Evolutionary conservation across 2,329 filamentous ascomycete species (phyloP).

Genomic region (Chaetothyriales sp.): DNA sequence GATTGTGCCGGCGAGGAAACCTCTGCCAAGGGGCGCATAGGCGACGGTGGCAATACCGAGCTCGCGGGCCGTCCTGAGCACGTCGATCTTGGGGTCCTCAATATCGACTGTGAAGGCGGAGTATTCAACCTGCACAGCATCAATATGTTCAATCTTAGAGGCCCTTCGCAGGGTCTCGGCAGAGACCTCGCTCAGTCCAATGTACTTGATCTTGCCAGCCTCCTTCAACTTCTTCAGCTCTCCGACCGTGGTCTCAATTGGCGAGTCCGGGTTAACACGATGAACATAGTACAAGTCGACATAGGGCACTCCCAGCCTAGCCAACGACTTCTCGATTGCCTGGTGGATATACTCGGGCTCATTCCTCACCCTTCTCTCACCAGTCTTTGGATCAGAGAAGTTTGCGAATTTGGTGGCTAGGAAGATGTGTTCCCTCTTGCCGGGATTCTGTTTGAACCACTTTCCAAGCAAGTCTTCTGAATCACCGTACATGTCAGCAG

Average conservation of each 20-base stretch:
- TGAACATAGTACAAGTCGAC: conserved; percentile 37
- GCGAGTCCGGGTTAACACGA: conserved; percentile 25
- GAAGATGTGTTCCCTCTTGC: conserved; percentile 17
- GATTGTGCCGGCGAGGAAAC: conserved; percentile 24
- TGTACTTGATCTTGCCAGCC: conserved; percentile 38
- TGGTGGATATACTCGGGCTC: conserved; percentile 22
- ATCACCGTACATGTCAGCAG: conserved; percentile 23
- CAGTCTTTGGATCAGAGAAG: conserved; percentile 15
- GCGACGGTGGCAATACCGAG: conserved; percentile 33
- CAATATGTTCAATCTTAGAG: conserved; percentile 33
- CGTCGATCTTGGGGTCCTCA: conserved; percentile 25
- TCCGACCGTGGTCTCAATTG: conserved; percentile 25
- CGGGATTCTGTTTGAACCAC: conserved; percentile 18
- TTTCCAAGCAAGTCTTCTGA: conserved; percentile 23
- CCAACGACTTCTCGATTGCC: conserved; percentile 20
- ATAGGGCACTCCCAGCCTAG: conserved; percentile 21
- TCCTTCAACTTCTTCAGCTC: conserved; percentile 31
- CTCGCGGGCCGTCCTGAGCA: conserved; percentile 34
- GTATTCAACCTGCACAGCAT: conserved; percentile 40
- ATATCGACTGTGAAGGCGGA: conserved; percentile 36
- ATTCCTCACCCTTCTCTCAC: conserved; percentile 9
- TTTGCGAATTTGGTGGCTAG: conserved; percentile 18
- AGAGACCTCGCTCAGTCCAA: conserved; percentile 36
- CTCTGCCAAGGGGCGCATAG: conserved; percentile 29
- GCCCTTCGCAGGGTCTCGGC: conserved; percentile 37